Base-by-base conservation (phyloP, 176 grass and related monocot species). In the Microstegium vimineum region DNA sequence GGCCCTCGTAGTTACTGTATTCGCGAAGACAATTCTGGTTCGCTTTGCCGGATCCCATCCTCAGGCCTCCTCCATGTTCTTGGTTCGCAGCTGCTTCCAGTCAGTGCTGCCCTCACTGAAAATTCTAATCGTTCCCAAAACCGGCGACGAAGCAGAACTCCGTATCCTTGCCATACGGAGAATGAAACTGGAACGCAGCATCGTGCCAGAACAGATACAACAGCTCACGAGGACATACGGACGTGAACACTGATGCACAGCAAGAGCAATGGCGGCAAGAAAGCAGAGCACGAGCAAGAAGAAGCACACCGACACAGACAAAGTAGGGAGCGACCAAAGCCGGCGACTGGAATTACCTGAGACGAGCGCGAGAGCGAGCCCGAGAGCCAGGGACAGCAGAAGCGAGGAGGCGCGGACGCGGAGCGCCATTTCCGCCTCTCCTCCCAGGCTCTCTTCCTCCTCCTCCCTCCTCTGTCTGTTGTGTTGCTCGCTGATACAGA, bases 261-360 rank as follows among this genome's bases (percentile, higher is more conserved):
- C 54, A 33, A 4, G 62, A 66, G 45, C 27, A 83, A 81, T 87
- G 80, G 81, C 69, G 12, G 77, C 15, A 18, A n/a, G 6, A 16
- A 34, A 38, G 75, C 84, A 11, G 78, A 32, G 22, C 43, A 37
- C 7, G 34, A 60, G 36, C 18, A 23, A 63, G 43, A 42, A 31
- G 57, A 34, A 25, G 13, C 25, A 72, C 57, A 46, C 34, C 6
- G 17, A 38, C 14, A 72, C 18, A 45, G n/a, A n/a, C n/a, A n/a
- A n/a, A n/a, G n/a, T 26, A 8, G 36, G 23, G 23, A 28, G 1
- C 35, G 60, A 22, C 18, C 61, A 17, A 26, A 12, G 64, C 57
- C 4, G 23, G 38, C 1, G 36, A 27, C 49, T 16, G 47, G n/a
- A 28, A 74, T 56, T 15, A 82, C 94, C 91, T 83, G 86, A 81